Evolutionary conservation across 2,329 filamentous ascomycete species (phyloP).

Genomic region (Trichophyton rubrum): DNA sequence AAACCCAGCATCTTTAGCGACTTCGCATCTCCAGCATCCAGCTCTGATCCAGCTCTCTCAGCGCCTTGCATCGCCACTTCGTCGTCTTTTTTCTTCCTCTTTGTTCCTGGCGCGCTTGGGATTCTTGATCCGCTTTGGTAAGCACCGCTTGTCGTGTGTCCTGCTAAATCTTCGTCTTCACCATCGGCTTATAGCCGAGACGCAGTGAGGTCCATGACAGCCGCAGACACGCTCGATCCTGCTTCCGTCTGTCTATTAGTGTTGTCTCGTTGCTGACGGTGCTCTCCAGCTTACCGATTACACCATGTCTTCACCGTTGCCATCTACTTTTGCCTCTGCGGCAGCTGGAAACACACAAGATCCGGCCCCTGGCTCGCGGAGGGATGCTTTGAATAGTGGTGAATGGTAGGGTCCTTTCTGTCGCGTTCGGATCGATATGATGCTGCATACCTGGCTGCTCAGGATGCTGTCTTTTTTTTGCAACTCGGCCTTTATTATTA

Average conservation of each 20-base stretch:
- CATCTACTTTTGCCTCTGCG: slow-evolving; percentile 73
- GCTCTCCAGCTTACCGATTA: slow-evolving; percentile 12
- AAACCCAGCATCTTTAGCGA: not conserved
- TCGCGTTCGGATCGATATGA: not conserved
- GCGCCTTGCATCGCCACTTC: not conserved
- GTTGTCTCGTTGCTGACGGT: slow-evolving; percentile 6
- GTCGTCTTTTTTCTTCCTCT: not conserved
- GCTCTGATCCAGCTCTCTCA: not conserved
- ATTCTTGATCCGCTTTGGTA: not conserved
- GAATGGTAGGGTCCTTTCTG: slow-evolving; percentile 53
- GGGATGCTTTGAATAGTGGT: slow-evolving; percentile 48
- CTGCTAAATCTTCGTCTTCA: not conserved
- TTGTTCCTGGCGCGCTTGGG: not conserved
- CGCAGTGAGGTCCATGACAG: not conserved
- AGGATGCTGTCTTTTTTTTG: not conserved
- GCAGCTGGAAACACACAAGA: slow-evolving; percentile 60
- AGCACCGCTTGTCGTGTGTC: slow-evolving; percentile 7
- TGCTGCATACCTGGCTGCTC: too few relatives aligned
- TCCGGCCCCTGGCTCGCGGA: slow-evolving; percentile 47
- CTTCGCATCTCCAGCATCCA: not conserved
- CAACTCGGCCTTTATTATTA: too few relatives aligned
- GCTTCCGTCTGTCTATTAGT: not conserved
- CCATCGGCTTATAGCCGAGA: not conserved
- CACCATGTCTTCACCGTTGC: slow-evolving; percentile 60
- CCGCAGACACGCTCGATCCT: not conserved